These are phyloP conservation scores for Hypericum perforatum DNA, from an alignment of 345 rosid genomes.

Conservation along the genomic window DNA sequence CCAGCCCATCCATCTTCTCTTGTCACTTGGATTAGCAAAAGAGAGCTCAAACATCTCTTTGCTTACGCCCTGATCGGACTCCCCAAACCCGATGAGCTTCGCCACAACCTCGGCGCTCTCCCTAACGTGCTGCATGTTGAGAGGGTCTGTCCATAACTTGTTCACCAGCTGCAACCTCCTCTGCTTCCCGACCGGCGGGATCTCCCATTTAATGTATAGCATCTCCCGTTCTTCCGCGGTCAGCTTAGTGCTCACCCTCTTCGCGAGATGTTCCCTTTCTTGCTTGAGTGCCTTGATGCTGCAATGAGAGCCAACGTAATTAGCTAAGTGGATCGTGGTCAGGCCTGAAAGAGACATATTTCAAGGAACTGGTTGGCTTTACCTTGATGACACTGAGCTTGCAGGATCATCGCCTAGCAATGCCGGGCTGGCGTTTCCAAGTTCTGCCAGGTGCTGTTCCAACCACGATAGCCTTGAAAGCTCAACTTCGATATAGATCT, in stretches of 20 bases:
- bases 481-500: slow-evolving; percentile 92
- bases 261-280: slow-evolving; percentile 82
- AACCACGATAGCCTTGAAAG: slow-evolving; percentile 76
- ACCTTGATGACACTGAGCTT: slow-evolving; percentile 78
- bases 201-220: slow-evolving; percentile 77
- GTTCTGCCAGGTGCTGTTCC: slow-evolving; percentile 87
- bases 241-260: slow-evolving; percentile 66
- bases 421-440: slow-evolving; percentile 96
- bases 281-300: slow-evolving; percentile 76
- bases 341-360: background rate
- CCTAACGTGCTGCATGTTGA: slow-evolving; percentile 49
- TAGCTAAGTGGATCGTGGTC: background rate
- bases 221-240: slow-evolving; percentile 66
- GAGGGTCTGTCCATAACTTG: slow-evolving; percentile 85
- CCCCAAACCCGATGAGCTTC: slow-evolving; percentile 83
- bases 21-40: slow-evolving; percentile 62
- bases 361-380: background rate
- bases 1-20: slow-evolving; percentile 96
- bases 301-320: slow-evolving; percentile 11
- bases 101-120: slow-evolving; percentile 81
- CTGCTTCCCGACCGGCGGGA: slow-evolving; percentile 70
- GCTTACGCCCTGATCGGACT: slow-evolving; percentile 56
- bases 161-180: slow-evolving; percentile 76
- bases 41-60: slow-evolving; percentile 91
- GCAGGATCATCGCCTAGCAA: slow-evolving; percentile 90